phyloP scores from a whole-genome alignment of 2,329 filamentous ascomycete genomes.

The Colletotrichum sp. region DNA sequence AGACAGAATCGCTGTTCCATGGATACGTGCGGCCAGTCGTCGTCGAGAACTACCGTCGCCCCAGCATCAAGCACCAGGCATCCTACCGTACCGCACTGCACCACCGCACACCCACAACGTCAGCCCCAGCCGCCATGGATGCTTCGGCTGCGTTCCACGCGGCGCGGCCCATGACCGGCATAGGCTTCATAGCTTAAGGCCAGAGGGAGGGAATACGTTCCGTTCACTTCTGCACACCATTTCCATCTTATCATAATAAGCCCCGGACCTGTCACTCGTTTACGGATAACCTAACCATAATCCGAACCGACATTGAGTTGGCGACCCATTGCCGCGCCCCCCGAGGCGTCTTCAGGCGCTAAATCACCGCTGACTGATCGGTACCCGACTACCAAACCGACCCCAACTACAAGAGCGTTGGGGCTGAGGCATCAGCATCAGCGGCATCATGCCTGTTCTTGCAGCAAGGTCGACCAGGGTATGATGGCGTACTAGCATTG shows the following conservation, averaged over 20 bases:
- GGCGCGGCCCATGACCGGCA: slow-evolving; percentile 2
- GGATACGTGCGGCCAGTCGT: not conserved
- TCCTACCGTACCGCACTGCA: not conserved
- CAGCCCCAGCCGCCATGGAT: not conserved
- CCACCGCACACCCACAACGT: not conserved
- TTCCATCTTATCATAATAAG: not conserved
- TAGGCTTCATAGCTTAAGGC: not conserved
- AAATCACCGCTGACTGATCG: slow-evolving; percentile 1
- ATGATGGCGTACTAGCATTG: not conserved
- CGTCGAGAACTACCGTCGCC: not conserved
- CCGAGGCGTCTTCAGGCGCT: not conserved
- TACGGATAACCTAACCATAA: not conserved
- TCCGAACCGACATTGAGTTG: not conserved
- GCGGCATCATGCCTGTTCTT: not conserved
- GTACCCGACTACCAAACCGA: not conserved
- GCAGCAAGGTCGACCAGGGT: not conserved
- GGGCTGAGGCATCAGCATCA: not conserved
- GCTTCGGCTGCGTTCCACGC: slow-evolving; percentile 5
- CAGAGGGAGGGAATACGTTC: not conserved
- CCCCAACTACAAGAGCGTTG: not conserved
- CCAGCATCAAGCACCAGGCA: not conserved
- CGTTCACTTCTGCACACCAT: not conserved
- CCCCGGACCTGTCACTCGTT: not conserved
- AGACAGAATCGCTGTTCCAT: not conserved
- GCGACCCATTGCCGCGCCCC: not conserved